Base-by-base conservation (phyloP, 1,284 basidiomycete genomes). In the Moesziomyces aphidis region DNA sequence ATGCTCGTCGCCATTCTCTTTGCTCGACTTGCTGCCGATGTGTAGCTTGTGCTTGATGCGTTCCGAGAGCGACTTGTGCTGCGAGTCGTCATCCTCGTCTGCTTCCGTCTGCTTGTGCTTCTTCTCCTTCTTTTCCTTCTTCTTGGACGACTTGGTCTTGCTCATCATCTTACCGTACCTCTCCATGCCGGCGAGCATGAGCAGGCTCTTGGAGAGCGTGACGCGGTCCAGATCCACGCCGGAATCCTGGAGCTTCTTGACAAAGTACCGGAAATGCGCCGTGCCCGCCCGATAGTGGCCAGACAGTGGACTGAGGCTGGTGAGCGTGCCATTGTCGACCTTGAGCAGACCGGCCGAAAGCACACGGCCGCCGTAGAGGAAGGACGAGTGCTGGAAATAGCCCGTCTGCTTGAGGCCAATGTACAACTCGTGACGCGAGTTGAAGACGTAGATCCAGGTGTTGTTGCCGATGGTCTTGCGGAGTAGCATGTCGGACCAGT, bases 371-470 rank as follows among this genome's bases (percentile, higher is more conserved):
- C 79, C 79, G 34, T 74, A 78, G 24, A 81, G 65, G 74, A 81
- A 81, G 34, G 62, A 68, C 5, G 74, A 77, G 49, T 81, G 79
- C 45, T 81, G 79, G 31, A 81, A 81, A 39, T 77, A 79, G 44
- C 79, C 79, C 17, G 77, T 80, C 56, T 75, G 68, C 58, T 81
- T 81, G 47, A 80, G 59, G 31, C 79, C 79, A 45, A 81, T 49
- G 52, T 77, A 81, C 21, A 81, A 61, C 55, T 81, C 78, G 39
- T 70, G 66, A n/a, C 77, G 63, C 23, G 70, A 68, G 56, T 79
- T 80, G 60, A 73, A 73, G 46, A 81, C 79, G 55, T 80, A 81
- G 63, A 81, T 80, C 75, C 72, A 74, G 6, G 73, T 75, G 53
- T 75, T 73, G 59, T 60, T 66, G 50, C 66, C 72, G 50, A 74